Percentiles rank a stretch among this genome's conserved stretches.
phyloP scores from a whole-genome alignment of 2,329 filamentous ascomycete species.

The Aspergillus pseudoviridinutans region DNA sequence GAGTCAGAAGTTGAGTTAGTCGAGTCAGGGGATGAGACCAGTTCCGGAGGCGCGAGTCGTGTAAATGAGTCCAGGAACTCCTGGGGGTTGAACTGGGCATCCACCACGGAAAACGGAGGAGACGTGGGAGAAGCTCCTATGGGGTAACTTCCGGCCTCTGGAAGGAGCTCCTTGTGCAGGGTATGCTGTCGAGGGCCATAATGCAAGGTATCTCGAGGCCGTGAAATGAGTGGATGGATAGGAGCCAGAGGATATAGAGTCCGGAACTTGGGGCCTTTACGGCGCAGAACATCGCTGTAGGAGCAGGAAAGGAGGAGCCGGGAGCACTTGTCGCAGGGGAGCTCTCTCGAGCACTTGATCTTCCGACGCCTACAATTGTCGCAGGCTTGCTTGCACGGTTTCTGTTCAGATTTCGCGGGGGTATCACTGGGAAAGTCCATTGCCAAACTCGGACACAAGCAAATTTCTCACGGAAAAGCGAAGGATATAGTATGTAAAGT shows the following conservation, averaged over 20 bases:
- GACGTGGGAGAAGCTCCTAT: slow-evolving; percentile 23
- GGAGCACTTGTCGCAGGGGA: slow-evolving; percentile 40
- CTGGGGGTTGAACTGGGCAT: slow-evolving; percentile 20
- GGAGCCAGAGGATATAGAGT: slow-evolving; percentile 37
- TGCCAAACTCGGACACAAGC: background rate
- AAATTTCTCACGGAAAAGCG: background rate
- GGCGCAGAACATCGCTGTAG: slow-evolving; percentile 37
- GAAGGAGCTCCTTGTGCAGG: slow-evolving; percentile 16
- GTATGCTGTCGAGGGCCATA: slow-evolving; percentile 12
- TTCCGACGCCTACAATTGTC: slow-evolving; percentile 42
- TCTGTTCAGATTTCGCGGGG: slow-evolving; percentile 13
- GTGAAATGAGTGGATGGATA: slow-evolving; percentile 28
- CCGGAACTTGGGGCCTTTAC: slow-evolving; percentile 39
- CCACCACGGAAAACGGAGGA: slow-evolving; percentile 21
- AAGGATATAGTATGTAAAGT: background rate
- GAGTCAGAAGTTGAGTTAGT: slow-evolving; percentile 29
- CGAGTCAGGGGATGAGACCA: slow-evolving; percentile 34
- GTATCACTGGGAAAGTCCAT: slow-evolving; percentile 18
- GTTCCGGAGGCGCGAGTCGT: slow-evolving; percentile 27
- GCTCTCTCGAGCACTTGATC: slow-evolving; percentile 40
- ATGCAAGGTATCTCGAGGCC: slow-evolving; percentile 14
- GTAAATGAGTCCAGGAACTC: slow-evolving; percentile 25
- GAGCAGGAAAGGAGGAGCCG: slow-evolving; percentile 36
- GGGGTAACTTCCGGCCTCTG: slow-evolving; percentile 16
- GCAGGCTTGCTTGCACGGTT: slow-evolving; percentile 34